Percentiles rank a stretch among this genome's conserved stretches.
phyloP scores from a whole-genome alignment of 2,329 filamentous ascomycete species.

The Parastagonospora avenae region DNA sequence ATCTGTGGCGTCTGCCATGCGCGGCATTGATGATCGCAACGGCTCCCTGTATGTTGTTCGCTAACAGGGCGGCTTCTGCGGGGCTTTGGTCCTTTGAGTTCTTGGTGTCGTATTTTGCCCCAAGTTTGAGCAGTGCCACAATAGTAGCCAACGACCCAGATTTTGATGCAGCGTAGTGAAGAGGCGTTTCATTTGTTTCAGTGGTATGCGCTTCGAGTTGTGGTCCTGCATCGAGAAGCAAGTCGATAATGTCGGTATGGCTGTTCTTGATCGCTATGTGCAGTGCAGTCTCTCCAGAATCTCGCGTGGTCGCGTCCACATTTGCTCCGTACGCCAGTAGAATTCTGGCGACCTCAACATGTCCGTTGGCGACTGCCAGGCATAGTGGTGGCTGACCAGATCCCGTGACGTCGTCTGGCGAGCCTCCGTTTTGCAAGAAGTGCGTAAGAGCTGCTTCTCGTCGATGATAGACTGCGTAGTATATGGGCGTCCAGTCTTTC shows the following conservation, averaged over 20 bases:
- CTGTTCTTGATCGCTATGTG: constrained; percentile 38
- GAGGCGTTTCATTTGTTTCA: constrained; percentile 32
- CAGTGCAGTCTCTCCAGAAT: constrained; percentile 35
- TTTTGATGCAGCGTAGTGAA: constrained; percentile 40
- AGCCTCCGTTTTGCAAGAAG: constrained; percentile 34
- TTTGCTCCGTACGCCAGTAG: constrained; percentile 36
- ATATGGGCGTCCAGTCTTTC: constrained; percentile 39
- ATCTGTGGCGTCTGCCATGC: constrained; percentile 27
- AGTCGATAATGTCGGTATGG: constrained; percentile 30
- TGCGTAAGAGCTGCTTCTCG: constrained; percentile 40
- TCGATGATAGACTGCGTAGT: constrained; percentile 36
- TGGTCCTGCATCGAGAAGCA: constrained; percentile 28
- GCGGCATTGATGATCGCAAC: constrained; percentile 40
- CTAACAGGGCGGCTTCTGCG: constrained; percentile 33
- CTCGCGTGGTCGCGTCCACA: constrained; percentile 23
- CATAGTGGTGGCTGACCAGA: constrained; percentile 33
- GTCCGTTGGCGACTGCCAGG: constrained; percentile 34
- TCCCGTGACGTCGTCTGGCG: constrained; percentile 29
- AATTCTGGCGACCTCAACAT: constrained; percentile 29
- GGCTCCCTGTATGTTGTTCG: constrained; percentile 34
- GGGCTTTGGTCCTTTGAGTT: constrained; percentile 28
- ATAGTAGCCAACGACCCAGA: constrained; percentile 28
- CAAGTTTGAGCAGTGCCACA: constrained; percentile 29
- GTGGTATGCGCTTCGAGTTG: constrained; percentile 28
- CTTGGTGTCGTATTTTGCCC: constrained; percentile 32